phyloP scores from a whole-genome alignment of 1,284 basidiomycete genomes.

The Trichosporon sp. region DNA sequence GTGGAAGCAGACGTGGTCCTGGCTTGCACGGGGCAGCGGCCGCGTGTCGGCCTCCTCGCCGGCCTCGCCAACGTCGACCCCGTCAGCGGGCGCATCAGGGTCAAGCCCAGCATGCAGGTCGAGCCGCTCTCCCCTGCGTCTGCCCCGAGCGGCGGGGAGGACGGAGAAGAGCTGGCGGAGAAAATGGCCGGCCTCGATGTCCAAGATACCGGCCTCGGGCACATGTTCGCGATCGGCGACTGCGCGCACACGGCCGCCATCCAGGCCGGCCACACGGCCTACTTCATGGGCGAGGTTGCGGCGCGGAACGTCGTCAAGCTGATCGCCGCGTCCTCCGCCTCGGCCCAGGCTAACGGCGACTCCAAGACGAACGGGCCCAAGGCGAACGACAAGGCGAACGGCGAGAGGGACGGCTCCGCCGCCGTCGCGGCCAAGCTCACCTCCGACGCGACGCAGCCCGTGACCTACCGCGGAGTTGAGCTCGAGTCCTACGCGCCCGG shows the following conservation, averaged over 20 bases:
- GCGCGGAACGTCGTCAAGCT: constrained; percentile 49
- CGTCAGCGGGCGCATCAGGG: constrained; percentile 52
- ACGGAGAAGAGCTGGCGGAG: constrained; percentile 4
- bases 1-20: constrained; percentile 65
- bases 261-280: constrained; percentile 65
- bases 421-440: neutral
- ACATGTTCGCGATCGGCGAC: constrained; percentile 51
- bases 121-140: neutral
- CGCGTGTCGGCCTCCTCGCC: constrained; percentile 61
- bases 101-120: constrained; percentile 60
- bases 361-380: neutral
- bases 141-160: neutral
- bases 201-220: constrained; percentile 22
- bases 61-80: constrained; percentile 57
- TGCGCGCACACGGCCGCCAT: constrained; percentile 51
- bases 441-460: constrained; percentile 35
- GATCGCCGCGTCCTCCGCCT: constrained; percentile 19
- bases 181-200: neutral
- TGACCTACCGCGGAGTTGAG: constrained; percentile 22
- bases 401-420: constrained; percentile 18
- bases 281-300: constrained; percentile 55
- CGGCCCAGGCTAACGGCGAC: neutral
- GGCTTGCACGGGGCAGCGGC: constrained; percentile 69
- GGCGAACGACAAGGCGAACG: constrained; percentile 17
- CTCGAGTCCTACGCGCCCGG: constrained; percentile 59